These are phyloP conservation scores for Saposhnikovia divaricata DNA, from an alignment of 129 eudicot species.

Conservation along the genomic window DNA sequence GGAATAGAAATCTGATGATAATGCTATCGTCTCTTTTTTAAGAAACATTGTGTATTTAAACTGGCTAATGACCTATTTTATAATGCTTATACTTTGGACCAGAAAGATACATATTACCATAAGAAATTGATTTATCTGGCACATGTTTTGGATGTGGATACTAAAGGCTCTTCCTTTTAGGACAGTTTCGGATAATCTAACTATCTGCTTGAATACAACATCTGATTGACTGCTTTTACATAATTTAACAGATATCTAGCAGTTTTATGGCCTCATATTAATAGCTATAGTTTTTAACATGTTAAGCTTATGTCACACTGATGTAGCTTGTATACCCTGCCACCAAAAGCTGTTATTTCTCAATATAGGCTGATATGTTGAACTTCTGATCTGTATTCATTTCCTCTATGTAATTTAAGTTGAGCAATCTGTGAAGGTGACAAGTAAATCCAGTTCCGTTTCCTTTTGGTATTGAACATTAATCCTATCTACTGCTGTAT, in stretches of 20 bases:
- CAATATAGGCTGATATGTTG: constrained; percentile 2
- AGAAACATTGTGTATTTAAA: background rate
- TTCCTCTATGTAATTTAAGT: background rate
- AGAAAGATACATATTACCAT: background rate
- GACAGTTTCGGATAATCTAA: background rate
- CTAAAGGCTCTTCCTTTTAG: background rate
- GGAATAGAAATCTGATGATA: background rate
- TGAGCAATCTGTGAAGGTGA: background rate
- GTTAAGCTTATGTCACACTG: background rate
- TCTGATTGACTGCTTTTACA: background rate
- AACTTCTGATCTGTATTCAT: background rate
- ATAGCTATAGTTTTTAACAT: background rate
- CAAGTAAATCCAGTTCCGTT: background rate
- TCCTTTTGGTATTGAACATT: background rate
- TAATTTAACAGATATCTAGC: background rate
- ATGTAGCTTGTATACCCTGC: constrained; percentile 9
- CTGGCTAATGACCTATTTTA: background rate
- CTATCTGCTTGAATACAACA: background rate
- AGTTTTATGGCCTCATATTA: background rate
- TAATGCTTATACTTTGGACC: background rate
- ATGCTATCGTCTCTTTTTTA: background rate
- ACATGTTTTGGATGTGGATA: background rate
- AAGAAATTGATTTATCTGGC: background rate
- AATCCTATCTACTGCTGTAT: background rate
- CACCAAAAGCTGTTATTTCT: background rate